phyloP scores from a whole-genome alignment of 129 eudicot genomes.

The Arctium minus region DNA sequence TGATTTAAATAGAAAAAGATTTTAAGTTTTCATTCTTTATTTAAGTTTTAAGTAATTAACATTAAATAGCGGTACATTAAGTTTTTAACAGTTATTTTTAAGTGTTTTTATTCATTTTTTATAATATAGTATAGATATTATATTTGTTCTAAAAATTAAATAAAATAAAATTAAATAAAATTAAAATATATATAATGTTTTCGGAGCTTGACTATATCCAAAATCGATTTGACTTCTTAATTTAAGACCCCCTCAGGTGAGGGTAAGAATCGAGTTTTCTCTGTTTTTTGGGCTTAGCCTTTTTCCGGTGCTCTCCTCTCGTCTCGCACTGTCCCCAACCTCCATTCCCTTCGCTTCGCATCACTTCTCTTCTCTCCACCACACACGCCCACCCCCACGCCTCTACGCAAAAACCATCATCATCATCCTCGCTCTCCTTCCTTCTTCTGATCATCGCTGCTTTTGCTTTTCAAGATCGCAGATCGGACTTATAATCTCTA shows the following conservation, averaged over 20 bases:
- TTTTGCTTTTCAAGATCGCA: conserved; percentile 9
- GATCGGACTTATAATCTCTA: conserved; percentile 13
- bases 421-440: neutral
- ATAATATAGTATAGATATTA: too few species aligned
- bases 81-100: too few species aligned
- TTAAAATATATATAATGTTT: neutral
- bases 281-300: conserved; percentile 24
- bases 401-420: conserved; percentile 6
- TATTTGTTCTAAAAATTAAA: too few species aligned
- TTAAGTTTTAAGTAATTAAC: too few species aligned
- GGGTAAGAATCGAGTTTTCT: neutral
- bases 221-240: conserved; percentile 3
- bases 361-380: conserved; percentile 15
- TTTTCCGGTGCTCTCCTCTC: conserved; percentile 1
- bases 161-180: too few species aligned
- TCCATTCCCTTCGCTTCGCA: conserved; percentile 10
- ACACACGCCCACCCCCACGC: conserved; percentile 14
- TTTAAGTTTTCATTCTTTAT: too few species aligned
- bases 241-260: neutral
- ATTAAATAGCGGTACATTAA: too few species aligned
- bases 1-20: too few species aligned
- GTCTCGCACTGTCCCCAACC: neutral
- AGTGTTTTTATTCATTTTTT: too few species aligned
- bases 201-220: conserved; percentile 8
- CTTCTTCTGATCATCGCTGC: neutral